phyloP scores from a whole-genome alignment of 2,329 filamentous ascomycete species.

The Hortaea werneckii region DNA sequence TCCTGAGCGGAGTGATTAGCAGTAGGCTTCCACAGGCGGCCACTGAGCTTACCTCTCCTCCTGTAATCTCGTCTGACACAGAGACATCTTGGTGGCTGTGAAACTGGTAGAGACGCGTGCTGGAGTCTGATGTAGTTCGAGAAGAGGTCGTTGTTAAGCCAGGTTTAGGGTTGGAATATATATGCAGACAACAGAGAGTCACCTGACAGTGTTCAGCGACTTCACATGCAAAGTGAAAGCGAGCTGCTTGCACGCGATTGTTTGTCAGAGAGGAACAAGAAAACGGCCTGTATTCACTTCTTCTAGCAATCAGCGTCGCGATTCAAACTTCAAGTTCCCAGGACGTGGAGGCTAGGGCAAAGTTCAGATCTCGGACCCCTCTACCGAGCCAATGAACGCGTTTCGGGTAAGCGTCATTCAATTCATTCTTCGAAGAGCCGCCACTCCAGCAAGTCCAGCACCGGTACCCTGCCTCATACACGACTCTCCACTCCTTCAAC shows the following conservation, averaged over 20 bases:
- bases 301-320: neutral
- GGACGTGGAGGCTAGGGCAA: neutral
- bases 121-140: too few relatives aligned
- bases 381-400: neutral
- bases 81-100: constrained; percentile 51
- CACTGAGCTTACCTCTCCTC: constrained; percentile 62
- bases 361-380: neutral
- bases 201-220: neutral
- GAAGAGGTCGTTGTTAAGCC: too few relatives aligned
- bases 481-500: neutral
- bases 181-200: neutral
- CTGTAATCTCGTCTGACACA: constrained; percentile 78
- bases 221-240: neutral
- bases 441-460: neutral
- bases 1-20: constrained; percentile 43
- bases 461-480: neutral
- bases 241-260: neutral
- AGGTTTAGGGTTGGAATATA: too few relatives aligned
- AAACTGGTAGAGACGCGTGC: too few relatives aligned
- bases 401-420: neutral
- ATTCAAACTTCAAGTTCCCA: too few relatives aligned
- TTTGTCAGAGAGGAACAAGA: too few relatives aligned
- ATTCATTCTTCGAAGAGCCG: neutral
- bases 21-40: constrained; percentile 4
- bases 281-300: neutral